Evolutionary conservation across 768 basidiomycete species (phyloP).

Genomic region (Russula sp.): DNA sequence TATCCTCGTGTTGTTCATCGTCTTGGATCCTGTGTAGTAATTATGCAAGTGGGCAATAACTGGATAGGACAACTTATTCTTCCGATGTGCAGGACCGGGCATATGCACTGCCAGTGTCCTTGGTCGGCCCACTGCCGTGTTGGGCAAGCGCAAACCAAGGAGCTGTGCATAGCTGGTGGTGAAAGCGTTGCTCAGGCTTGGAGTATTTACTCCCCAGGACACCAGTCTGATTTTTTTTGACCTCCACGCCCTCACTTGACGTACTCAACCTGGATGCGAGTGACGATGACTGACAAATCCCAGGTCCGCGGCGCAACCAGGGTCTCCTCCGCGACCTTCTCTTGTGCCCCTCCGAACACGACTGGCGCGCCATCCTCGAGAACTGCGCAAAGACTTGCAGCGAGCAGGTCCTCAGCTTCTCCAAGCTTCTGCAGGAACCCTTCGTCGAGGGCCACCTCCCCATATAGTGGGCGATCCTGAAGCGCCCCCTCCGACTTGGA

Average conservation of each 20-base stretch:
- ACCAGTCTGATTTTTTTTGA: not conserved
- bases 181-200: too few species aligned
- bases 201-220: not conserved
- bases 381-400: constrained; percentile 58
- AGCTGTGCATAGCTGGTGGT: not conserved
- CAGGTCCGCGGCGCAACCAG: constrained; percentile 18
- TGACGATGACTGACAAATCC: constrained; percentile 18
- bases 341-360: constrained; percentile 25
- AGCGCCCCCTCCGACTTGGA: constrained; percentile 32
- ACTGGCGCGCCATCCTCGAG: constrained; percentile 40
- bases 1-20: not conserved
- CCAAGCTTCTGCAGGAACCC: constrained; percentile 51
- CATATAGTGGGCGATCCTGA: constrained; percentile 68
- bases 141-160: not conserved
- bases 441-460: constrained; percentile 59
- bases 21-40: not conserved
- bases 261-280: not conserved
- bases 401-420: constrained; percentile 41
- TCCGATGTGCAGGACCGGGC: not conserved
- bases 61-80: not conserved
- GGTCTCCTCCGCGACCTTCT: constrained; percentile 32
- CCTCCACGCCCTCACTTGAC: not conserved
- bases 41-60: not conserved
- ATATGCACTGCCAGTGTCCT: not conserved
- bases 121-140: not conserved